phyloP scores from a whole-genome alignment of 2,329 filamentous ascomycete genomes.

The Ophiocordyceps robertsii region DNA sequence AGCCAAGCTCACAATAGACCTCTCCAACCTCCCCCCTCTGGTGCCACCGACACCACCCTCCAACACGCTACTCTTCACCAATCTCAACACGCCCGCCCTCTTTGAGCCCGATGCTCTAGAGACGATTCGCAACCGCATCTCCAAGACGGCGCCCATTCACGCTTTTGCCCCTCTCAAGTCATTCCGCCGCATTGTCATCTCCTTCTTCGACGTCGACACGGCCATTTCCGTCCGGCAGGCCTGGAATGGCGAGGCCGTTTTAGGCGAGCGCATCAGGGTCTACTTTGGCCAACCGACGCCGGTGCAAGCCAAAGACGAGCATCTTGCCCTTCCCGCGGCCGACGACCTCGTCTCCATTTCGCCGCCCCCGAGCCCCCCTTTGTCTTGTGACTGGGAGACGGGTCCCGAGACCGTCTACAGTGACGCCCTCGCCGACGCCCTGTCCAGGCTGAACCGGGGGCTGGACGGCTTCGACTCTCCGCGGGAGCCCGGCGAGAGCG shows the following conservation, averaged over 20 bases:
- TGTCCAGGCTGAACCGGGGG: constrained; percentile 49
- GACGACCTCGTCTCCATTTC: constrained; percentile 64
- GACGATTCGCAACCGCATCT: constrained; percentile 58
- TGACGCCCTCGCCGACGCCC: constrained; percentile 52
- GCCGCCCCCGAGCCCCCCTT: constrained; percentile 53
- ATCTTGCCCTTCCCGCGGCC: constrained; percentile 52
- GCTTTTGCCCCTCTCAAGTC: constrained; percentile 71
- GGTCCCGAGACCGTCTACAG: constrained; percentile 55
- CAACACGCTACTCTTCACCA: constrained; percentile 77
- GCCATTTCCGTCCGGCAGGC: constrained; percentile 58
- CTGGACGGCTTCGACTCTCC: too few relatives aligned
- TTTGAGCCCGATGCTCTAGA: constrained; percentile 64
- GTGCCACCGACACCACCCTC: constrained; percentile 60
- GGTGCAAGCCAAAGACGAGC: constrained; percentile 39
- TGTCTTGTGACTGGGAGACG: constrained; percentile 48
- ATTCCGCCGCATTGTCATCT: constrained; percentile 69
- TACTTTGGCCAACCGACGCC: constrained; percentile 54
- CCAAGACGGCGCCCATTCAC: constrained; percentile 56
- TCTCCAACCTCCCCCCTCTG: constrained; percentile 57
- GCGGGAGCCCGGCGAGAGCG: constrained; percentile 15
- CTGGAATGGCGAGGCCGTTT: constrained; percentile 61
- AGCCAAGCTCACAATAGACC: constrained; percentile 53
- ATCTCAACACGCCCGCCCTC: constrained; percentile 58
- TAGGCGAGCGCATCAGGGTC: constrained; percentile 55
- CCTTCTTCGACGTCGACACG: constrained; percentile 57